Conservation (phyloP, 805 yeast genomes). For the Metschnikowia anglica region DNA sequence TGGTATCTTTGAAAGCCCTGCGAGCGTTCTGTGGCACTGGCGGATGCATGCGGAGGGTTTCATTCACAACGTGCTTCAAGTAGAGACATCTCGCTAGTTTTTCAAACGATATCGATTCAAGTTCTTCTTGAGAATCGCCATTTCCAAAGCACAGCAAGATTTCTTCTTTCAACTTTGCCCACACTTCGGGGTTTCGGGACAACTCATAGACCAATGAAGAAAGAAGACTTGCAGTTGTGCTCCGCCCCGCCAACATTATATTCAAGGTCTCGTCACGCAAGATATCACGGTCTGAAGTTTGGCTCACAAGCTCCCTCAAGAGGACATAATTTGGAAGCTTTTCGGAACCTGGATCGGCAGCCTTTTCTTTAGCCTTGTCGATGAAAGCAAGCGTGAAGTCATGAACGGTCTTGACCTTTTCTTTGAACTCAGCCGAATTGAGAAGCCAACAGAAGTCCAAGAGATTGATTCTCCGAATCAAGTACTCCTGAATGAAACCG, state of each 20-base stretch:
- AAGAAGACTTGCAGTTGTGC: conserved; percentile 36
- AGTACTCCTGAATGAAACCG: conserved; percentile 7
- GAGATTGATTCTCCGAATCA: conserved; percentile 9
- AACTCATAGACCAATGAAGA: conserved; percentile 32
- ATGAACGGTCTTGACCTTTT: conserved; percentile 10
- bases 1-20: conserved; percentile 44
- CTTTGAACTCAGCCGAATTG: conserved; percentile 11
- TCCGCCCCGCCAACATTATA: conserved; percentile 33
- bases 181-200: conserved; percentile 32
- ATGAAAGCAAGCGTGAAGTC: conserved; percentile 12
- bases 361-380: conserved; percentile 10
- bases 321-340: conserved; percentile 7
- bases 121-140: conserved; percentile 12
- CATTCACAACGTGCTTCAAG: conserved; percentile 47
- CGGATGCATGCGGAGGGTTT: conserved; percentile 50
- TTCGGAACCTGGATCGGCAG: neutral
- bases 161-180: conserved; percentile 30
- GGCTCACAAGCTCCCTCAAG: conserved; percentile 15
- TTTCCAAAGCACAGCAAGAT: conserved; percentile 24
- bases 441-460: conserved; percentile 12
- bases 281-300: conserved; percentile 11
- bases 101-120: conserved; percentile 45
- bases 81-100: conserved; percentile 46
- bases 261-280: conserved; percentile 18
- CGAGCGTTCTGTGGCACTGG: conserved; percentile 51